Evolutionary conservation across 2,329 filamentous ascomycete species (phyloP), one percentile per base, ranked within the genome.

Genomic region (Blumeriella jaapii): DNA sequence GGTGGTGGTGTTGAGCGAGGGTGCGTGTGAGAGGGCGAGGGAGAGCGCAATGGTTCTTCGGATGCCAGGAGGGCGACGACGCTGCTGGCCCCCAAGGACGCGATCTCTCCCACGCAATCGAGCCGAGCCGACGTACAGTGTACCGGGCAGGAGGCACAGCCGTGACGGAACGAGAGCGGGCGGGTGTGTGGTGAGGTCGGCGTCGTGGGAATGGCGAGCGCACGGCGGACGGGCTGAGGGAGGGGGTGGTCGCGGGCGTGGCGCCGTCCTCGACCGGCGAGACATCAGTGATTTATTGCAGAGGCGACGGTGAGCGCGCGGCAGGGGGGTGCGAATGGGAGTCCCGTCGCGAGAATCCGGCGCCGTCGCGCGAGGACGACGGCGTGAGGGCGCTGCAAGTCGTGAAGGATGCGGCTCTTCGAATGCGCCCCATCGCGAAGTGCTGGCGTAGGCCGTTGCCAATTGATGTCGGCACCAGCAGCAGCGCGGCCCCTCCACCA

Each of bases 401-500:
- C 46, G 53, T 54, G 47, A n/a, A n/a, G n/a, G n/a, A 73, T 78
- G 72, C 72, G 73, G 73, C 73, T 75, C 71, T 75, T 67, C 51
- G 55, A 46, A 69, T 73, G 71, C 71, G 71, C 74, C 71, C 72
- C 71, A 73, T 74, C 64, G 56, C 82, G 83, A 86, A 93, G 85
- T 81, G 84, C 70, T 93, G 85, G 84, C 84, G 78, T 78, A 67
- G 68, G 69, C 79, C 69, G 69, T 75, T 72, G 72, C 82, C 82
- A 89, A 78, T 87, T 76, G 70, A 77, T 74, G 67, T 67, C 70
- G 62, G 61, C 19, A 63, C 65, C 64, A 68, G 65, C 68, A 64
- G 68, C 69, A 64, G 68, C 69, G 71, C 73, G 53, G 61, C 65
- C 68, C 67, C 69, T 73, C 72, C 71, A 76, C 71, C 60, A 59